Percentiles rank a stretch among this genome's conserved stretches.
Evolutionary conservation across 2,329 filamentous ascomycete species (phyloP).

Genomic region (Tolypocladium cylindrosporum): DNA sequence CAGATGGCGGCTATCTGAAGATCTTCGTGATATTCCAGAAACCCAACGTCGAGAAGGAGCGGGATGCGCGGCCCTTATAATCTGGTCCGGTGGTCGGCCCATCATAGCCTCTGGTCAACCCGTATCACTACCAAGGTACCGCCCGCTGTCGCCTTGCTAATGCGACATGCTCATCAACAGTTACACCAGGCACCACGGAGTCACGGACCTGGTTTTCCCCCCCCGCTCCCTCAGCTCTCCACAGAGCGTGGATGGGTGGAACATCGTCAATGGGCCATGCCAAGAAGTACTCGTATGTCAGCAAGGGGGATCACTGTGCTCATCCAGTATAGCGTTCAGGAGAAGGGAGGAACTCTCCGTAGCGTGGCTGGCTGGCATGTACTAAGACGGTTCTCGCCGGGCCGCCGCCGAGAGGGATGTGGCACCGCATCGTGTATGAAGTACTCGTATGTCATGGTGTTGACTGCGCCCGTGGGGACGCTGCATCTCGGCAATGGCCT

Average conservation of each 20-base stretch:
- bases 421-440: no score
- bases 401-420: not conserved
- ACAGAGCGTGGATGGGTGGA: not conserved
- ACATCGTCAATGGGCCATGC: not conserved
- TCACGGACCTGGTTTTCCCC: not conserved
- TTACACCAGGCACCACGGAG: not conserved
- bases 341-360: not conserved
- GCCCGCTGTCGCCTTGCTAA: not conserved
- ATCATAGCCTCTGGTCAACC: not conserved
- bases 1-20: not conserved
- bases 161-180: not conserved
- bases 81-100: not conserved
- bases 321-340: not conserved
- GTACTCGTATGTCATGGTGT: not conserved
- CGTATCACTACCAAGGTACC: no score
- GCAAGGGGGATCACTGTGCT: not conserved
- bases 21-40: no score
- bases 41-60: not conserved
- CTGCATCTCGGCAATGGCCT: not conserved
- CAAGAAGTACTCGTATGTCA: not conserved
- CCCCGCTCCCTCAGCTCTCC: not conserved
- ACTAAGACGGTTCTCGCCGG: not conserved
- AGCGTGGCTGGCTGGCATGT: not conserved
- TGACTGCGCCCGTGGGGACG: not conserved
- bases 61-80: not conserved